A percentile compares a stretch with the other conserved stretches of the same genome.
These are phyloP conservation scores for Sextonia rubra DNA, from an alignment of 164 flowering plant genomes.

Conservation along the genomic window DNA sequence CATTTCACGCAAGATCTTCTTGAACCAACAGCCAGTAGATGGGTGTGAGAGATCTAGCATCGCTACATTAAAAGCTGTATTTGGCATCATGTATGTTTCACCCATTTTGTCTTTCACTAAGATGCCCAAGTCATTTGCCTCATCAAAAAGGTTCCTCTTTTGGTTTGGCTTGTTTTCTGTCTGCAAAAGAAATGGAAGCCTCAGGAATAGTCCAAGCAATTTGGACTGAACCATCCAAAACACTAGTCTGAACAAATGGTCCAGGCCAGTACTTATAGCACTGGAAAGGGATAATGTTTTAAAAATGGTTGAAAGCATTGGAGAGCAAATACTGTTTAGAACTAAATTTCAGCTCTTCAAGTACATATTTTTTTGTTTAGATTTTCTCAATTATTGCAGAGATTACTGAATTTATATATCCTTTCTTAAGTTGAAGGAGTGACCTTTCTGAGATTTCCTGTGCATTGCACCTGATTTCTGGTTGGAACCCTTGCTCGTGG, in stretches of 20 bases:
- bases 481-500: no score
- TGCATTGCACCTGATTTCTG: no score
- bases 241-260: no score
- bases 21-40: constrained; percentile 61
- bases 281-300: no score
- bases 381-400: neutral
- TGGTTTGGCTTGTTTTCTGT: constrained; percentile 54
- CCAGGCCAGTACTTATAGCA: no score
- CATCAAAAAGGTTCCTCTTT: constrained; percentile 59
- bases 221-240: no score
- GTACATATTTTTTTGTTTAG: neutral
- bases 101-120: constrained; percentile 66
- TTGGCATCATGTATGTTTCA: constrained; percentile 70
- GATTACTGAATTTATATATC: no score
- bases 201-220: neutral
- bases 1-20: constrained; percentile 67
- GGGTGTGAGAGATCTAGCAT: constrained; percentile 89
- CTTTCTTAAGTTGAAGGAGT: no score
- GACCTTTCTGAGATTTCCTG: no score
- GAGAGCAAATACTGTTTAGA: no score
- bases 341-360: neutral
- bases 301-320: no score
- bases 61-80: constrained; percentile 83
- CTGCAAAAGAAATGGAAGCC: constrained; percentile 25
- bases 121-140: constrained; percentile 63